These are phyloP conservation scores for Cavenderia fasciculata DNA, from an alignment of 78 protist species.

Conservation along the genomic window DNA sequence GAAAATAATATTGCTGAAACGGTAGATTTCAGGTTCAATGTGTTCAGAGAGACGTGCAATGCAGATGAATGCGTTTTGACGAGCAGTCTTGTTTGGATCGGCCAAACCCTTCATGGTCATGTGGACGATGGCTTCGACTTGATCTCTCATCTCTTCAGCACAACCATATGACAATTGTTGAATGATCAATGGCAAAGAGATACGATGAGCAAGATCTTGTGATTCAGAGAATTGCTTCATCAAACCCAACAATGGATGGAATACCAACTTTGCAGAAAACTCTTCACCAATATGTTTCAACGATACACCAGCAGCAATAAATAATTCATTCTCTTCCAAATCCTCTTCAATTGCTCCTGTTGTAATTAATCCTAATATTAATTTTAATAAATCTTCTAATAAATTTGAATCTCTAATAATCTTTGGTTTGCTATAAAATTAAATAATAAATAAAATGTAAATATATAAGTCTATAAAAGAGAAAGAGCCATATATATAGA, in stretches of 20 bases:
- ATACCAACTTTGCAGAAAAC: not conserved
- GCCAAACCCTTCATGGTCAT: not conserved
- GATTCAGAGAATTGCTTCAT: not conserved
- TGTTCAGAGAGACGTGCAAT: constrained; percentile 51
- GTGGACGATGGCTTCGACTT: constrained; percentile 3
- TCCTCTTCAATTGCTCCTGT: constrained; percentile 13
- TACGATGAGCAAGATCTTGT: not conserved
- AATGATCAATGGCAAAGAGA: constrained; percentile 13
- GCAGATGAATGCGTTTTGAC: constrained; percentile 37
- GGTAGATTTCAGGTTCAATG: constrained; percentile 54
- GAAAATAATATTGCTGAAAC: constrained; percentile 14
- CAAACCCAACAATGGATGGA: constrained; percentile 14
- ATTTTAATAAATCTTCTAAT: constrained; percentile 10
- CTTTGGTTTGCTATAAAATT: constrained; percentile 28
- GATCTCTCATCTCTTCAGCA: constrained; percentile 46
- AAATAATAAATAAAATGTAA: not conserved
- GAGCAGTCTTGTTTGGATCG: constrained; percentile 9
- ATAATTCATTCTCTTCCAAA: constrained; percentile 17
- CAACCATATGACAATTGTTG: constrained; percentile 64
- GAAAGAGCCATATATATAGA: not conserved
- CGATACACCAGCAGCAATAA: constrained; percentile 22
- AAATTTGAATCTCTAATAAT: constrained; percentile 9
- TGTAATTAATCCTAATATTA: constrained; percentile 8
- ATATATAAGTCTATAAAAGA: not conserved
- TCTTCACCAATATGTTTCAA: constrained; percentile 35